Evolutionary conservation across 495 filamentous ascomycete species (phyloP).

Genomic region (Neurospora sublineolata): DNA sequence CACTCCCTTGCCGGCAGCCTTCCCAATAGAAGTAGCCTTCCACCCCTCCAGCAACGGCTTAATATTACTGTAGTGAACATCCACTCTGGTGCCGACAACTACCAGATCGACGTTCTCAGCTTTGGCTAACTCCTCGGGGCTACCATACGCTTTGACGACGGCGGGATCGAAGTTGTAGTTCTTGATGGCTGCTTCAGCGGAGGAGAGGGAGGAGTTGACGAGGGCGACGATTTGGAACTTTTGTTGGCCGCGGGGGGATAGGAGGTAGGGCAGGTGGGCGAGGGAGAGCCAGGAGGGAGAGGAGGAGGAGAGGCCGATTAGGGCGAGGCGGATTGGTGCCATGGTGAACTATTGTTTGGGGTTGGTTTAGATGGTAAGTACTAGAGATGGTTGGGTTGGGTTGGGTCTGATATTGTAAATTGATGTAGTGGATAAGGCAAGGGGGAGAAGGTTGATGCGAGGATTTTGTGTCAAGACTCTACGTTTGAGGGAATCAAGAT

Average conservation of each 20-base stretch:
- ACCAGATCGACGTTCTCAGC: slow-evolving; percentile 47
- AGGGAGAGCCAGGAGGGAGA: slow-evolving; percentile 41
- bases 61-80: slow-evolving; percentile 34
- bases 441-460: not conserved
- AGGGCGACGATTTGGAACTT: slow-evolving; percentile 48
- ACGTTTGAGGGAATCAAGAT: not conserved
- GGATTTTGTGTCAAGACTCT: not conserved
- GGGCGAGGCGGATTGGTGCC: slow-evolving; percentile 40
- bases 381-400: too few relatives aligned
- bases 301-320: slow-evolving; percentile 46
- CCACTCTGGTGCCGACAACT: slow-evolving; percentile 42
- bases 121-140: slow-evolving; percentile 33
- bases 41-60: slow-evolving; percentile 38
- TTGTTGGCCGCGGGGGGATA: slow-evolving; percentile 22
- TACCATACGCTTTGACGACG: slow-evolving; percentile 38
- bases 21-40: slow-evolving; percentile 24
- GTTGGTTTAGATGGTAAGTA: not conserved
- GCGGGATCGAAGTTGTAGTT: slow-evolving; percentile 29
- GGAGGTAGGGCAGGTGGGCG: slow-evolving; percentile 47
- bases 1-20: slow-evolving; percentile 9
- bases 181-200: slow-evolving; percentile 38
- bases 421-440: not conserved
- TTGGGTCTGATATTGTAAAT: too few relatives aligned
- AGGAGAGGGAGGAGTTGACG: slow-evolving; percentile 40
- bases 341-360: not conserved